phyloP scores from a whole-genome alignment of 116 monocot species.

The Dioscorea cayenensis region DNA sequence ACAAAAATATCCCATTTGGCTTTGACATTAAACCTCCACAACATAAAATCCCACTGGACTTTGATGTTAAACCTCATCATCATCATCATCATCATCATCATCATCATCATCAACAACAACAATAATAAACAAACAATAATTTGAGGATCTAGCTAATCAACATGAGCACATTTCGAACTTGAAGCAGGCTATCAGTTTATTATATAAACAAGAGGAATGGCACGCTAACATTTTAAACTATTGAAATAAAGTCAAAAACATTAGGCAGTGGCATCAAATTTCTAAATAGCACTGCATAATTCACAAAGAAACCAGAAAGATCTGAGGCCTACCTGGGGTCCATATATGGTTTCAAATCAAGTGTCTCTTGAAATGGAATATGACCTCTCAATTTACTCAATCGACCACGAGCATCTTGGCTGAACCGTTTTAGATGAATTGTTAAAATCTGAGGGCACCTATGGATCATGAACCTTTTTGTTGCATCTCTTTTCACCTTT shows the following conservation, averaged over 20 bases:
- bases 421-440: constrained; percentile 82
- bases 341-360: constrained; percentile 69
- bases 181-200: not conserved
- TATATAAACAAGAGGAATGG: not conserved
- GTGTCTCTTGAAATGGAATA: constrained; percentile 61
- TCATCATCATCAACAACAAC: too few species aligned
- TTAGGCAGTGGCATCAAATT: not conserved
- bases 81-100: too few species aligned
- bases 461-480: constrained; percentile 57
- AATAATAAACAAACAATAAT: too few species aligned
- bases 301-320: not conserved
- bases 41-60: too few species aligned
- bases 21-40: too few species aligned
- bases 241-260: not conserved
- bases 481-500: constrained; percentile 80
- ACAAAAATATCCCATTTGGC: too few species aligned
- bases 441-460: constrained; percentile 58
- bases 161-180: too few species aligned
- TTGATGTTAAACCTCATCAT: too few species aligned
- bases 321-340: constrained; percentile 45
- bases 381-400: constrained; percentile 74
- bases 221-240: not conserved
- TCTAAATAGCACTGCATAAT: not conserved
- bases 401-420: constrained; percentile 64
- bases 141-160: too few species aligned